Evolutionary conservation across 2,329 filamentous ascomycete genomes (phyloP).

Genomic region (Xylaria sp.): DNA sequence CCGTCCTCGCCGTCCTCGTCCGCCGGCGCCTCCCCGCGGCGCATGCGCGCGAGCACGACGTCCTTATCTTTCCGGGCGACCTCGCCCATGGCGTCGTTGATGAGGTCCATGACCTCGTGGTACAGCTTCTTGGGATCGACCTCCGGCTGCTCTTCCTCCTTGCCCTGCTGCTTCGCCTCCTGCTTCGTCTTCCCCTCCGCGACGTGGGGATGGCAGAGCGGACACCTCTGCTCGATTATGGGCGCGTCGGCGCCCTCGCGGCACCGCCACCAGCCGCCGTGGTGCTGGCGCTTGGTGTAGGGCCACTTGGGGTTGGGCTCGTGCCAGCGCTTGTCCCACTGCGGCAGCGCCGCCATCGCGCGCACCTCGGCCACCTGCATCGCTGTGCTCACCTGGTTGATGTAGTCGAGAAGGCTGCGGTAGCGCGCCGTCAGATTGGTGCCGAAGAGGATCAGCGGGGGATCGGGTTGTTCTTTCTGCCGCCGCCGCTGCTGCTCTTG

Average conservation of each 20-base stretch:
- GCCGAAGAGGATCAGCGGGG: no score
- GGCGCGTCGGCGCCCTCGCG: conserved; percentile 15
- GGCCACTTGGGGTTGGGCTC: conserved; percentile 27
- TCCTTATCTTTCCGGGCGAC: conserved; percentile 25
- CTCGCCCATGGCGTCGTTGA: conserved; percentile 22
- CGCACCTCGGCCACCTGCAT: conserved; percentile 7
- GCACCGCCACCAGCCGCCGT: conserved; percentile 35
- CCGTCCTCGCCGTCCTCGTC: neutral
- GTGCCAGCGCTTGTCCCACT: conserved; percentile 33
- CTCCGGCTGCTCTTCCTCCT: neutral
- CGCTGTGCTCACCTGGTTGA: conserved; percentile 17
- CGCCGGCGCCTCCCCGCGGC: no score
- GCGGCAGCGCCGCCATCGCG: conserved; percentile 1
- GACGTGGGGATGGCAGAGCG: conserved; percentile 6
- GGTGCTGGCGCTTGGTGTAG: conserved; percentile 10
- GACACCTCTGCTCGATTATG: conserved; percentile 10
- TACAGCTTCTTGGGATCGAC: conserved; percentile 1
- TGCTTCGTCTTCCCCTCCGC: no score
- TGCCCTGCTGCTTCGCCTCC: neutral
- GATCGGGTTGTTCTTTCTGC: no score
- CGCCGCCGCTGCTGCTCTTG: no score
- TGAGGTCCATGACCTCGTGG: conserved; percentile 15
- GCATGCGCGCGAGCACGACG: neutral
- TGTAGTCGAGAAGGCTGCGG: conserved; percentile 7
- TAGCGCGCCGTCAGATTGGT: conserved; percentile 4